Base-by-base conservation (phyloP, 495 filamentous ascomycete genomes). In the Penicillium atrosanguineum region DNA sequence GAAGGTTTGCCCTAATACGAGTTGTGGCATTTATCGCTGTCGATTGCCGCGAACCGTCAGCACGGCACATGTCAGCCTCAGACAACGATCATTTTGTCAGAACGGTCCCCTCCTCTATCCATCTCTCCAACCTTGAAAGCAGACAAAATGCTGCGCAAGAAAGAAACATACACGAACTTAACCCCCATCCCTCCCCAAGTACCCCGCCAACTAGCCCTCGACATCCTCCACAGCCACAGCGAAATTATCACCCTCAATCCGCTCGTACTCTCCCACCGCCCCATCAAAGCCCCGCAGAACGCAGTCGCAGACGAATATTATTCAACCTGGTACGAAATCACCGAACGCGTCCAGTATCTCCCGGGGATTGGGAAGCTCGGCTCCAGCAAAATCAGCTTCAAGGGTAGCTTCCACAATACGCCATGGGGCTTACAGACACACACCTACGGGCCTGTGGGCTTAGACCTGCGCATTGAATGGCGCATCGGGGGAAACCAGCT, bases 171-270 rank as follows among this genome's bases (percentile, higher is more conserved):
- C 69, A 90, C 86, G 40, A 84, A 79, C 31, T 79, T 90, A 53
- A 91, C 86, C 26, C 83, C 87, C 0, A 79, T 92, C 19, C 89
- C 89, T 0, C 48, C 78, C n/a, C 74, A 75, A 44, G 79, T 91
- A 46, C 76, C 82, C 18, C 83, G 87, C 29, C 74, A 86, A 57
- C 79, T 79, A 12, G 89, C 89, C 23, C 62, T 91, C 53, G 75
- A 81, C 23, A 85, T 86, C 19, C 79, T 92, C 6, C 87, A 89
- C 68, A 79, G 83, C 61, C 87, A 91, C 63, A 67, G 74, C 38
- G 83, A 83, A 52, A 91, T 94, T 81, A 92, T 92, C 60, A 85
- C 89, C 40, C 75, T 91, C 23, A 94, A 91, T 66, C 89, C 89
- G 0, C 78, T 92, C 7, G 87, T 94, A 45, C 80, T 86, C 42